Evolutionary conservation across 306 rosid genomes (phyloP), one percentile per base, ranked within the genome.

Genomic region (Dicorynia guianensis): DNA sequence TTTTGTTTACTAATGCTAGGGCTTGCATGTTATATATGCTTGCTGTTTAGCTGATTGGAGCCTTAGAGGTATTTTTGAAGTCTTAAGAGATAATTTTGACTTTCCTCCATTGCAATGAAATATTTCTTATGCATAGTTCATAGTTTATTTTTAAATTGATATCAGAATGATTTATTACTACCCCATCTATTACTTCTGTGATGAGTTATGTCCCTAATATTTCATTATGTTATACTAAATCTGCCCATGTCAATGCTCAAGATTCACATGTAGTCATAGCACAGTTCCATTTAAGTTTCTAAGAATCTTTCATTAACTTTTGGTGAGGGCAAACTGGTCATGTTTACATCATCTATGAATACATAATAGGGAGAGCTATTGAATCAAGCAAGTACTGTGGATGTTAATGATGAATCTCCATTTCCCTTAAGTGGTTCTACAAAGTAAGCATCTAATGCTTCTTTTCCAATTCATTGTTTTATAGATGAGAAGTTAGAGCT

Each of bases 301-400:
- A 13, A 20, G 17, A 33, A 8, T 11, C 8, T 72, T 40, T 64
- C 17, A 72, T 17, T 58, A 50, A 38, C 11, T 13, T 67, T 44
- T 67, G 69, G 38, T 5, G n/a, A 46, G 47, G 44, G 63, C 3
- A 19, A 60, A 58, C n/a, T n/a, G n/a, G n/a, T n/a, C n/a, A n/a
- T 30, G 4, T 60, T 61, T 40, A 70, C 43, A 71, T 61, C 14
- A 10, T 66, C 56, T 40, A 12, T 61, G 11, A 5, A 33, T 76
- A 4, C 36, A 61, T 84, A 63, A 18, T 83, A 84, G 85, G 78
- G 81, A 69, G 88, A 84, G 67, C 87, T 76, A 54, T 76, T 84
- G 79, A 80, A 60, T 76, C 60, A 77, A 44, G 67, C 81, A 40
- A 67, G 43, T 76, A 71, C 53, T 0, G 68, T 67, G 74, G 82